Percentiles rank a stretch among this genome's conserved stretches.
Conservation (phyloP, 2,329 filamentous ascomycete species). For the Neurospora sp. region DNA sequence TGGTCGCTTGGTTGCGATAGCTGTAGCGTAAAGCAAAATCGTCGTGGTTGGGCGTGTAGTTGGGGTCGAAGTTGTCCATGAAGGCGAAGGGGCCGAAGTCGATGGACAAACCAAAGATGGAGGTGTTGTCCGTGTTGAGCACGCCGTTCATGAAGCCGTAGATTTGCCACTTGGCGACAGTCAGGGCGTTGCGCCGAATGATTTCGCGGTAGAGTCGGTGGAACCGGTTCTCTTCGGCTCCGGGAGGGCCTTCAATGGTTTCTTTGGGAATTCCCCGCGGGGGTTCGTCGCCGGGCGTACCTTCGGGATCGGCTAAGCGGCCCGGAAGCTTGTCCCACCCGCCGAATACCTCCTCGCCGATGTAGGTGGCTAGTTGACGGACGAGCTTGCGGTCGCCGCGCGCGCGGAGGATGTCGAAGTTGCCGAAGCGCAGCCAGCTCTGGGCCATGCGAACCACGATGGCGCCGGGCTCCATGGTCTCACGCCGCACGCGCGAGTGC, state of each 20-base stretch:
- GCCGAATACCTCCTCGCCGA: slow-evolving; percentile 77
- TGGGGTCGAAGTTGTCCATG: slow-evolving; percentile 90
- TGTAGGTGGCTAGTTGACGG: slow-evolving; percentile 67
- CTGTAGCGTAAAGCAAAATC: slow-evolving; percentile 79
- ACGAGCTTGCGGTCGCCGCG: slow-evolving; percentile 70
- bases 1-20: slow-evolving; percentile 87
- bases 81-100: slow-evolving; percentile 98
- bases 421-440: slow-evolving; percentile 87
- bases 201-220: slow-evolving; percentile 81
- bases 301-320: slow-evolving; percentile 41
- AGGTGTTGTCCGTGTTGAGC: slow-evolving; percentile 96
- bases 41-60: slow-evolving; percentile 95
- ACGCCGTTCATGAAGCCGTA: slow-evolving; percentile 99
- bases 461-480: slow-evolving; percentile 78
- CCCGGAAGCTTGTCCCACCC: slow-evolving; percentile 80
- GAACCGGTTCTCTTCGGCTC: slow-evolving; percentile 75
- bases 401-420: slow-evolving; percentile 82
- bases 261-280: slow-evolving; percentile 44
- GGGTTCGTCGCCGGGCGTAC: slow-evolving; percentile 32
- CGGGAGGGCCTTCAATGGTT: slow-evolving; percentile 56
- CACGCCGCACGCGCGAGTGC: slow-evolving; percentile 62
- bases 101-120: slow-evolving; percentile 76
- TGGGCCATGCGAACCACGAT: slow-evolving; percentile 89
- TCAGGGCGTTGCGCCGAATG: slow-evolving; percentile 72
- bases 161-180: slow-evolving; percentile 89